Conservation (phyloP, 73 alveolate species). For the Tetrahymena elliotti region DNA sequence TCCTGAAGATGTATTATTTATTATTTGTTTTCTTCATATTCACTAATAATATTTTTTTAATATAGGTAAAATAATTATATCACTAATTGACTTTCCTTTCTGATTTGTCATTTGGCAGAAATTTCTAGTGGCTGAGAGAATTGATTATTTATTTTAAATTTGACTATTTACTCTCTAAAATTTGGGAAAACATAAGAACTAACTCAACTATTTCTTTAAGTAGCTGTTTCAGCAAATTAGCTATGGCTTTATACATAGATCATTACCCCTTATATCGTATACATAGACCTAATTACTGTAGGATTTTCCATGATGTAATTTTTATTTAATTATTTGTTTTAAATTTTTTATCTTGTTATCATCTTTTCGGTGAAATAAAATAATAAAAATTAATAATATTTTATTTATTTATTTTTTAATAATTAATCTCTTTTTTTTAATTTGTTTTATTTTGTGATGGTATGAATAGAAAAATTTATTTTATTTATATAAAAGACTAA, state of each 20-base stretch:
- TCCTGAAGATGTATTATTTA: not conserved
- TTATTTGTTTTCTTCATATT: not conserved
- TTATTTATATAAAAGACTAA: not conserved
- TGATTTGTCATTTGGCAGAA: slow-evolving; percentile 41
- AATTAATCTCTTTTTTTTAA: not conserved
- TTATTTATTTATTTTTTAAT: no score
- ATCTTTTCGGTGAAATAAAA: no score
- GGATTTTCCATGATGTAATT: not conserved
- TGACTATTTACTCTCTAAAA: slow-evolving; percentile 17
- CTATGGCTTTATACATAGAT: slow-evolving; percentile 36
- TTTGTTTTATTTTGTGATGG: no score
- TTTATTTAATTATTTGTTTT: not conserved
- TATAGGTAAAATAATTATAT: not conserved
- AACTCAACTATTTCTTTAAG: not conserved
- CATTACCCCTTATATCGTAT: slow-evolving; percentile 31
- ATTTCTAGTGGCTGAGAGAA: slow-evolving; percentile 27
- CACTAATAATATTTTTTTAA: not conserved
- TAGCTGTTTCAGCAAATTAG: slow-evolving; percentile 23
- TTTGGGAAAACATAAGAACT: slow-evolving; percentile 30
- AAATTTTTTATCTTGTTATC: no score
- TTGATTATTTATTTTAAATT: slow-evolving; percentile 3
- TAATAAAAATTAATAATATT: no score
- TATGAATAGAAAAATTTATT: not conserved
- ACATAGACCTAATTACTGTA: slow-evolving; percentile 15
- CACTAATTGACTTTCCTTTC: slow-evolving; percentile 19